A percentile compares a stretch with the other conserved stretches of the same genome.
Conservation (phyloP, 148 eudicot genomes). For the Nepenthes mirabilis region DNA sequence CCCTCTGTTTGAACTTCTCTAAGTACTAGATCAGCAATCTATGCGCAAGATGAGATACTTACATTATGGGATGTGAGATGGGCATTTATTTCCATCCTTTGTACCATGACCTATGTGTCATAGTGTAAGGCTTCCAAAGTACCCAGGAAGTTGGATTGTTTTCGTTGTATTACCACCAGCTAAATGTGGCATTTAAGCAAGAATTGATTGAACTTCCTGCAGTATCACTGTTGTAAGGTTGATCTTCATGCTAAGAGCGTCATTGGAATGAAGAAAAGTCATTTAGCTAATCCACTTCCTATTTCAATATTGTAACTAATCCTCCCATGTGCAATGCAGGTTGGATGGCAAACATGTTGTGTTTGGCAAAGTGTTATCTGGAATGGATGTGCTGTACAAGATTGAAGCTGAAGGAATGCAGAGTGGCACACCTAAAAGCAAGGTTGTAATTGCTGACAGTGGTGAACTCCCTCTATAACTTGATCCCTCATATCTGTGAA, state of each 20-base stretch:
- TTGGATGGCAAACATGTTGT: conserved; percentile 96
- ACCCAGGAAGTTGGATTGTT: no score
- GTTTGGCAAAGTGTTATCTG: conserved; percentile 92
- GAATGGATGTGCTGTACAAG: conserved; percentile 98
- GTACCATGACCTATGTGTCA: no score
- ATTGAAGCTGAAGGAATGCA: conserved; percentile 93
- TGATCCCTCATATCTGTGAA: background rate
- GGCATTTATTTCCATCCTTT: no score
- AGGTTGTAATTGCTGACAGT: conserved; percentile 68
- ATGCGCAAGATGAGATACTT: no score
- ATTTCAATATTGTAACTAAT: background rate
- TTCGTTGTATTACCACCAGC: no score
- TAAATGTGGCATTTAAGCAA: no score
- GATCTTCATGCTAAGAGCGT: background rate
- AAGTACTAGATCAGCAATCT: no score
- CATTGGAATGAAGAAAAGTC: background rate
- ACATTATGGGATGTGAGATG: no score
- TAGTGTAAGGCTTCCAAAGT: no score
- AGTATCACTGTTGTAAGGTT: no score
- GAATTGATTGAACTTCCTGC: no score
- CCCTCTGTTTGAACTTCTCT: no score
- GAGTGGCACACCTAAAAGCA: conserved; percentile 86
- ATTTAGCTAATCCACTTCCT: background rate
- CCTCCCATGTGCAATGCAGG: conserved; percentile 26
- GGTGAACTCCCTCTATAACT: conserved; percentile 50